phyloP scores from a whole-genome alignment of 805 yeast genomes.

The Candida ovalis region DNA sequence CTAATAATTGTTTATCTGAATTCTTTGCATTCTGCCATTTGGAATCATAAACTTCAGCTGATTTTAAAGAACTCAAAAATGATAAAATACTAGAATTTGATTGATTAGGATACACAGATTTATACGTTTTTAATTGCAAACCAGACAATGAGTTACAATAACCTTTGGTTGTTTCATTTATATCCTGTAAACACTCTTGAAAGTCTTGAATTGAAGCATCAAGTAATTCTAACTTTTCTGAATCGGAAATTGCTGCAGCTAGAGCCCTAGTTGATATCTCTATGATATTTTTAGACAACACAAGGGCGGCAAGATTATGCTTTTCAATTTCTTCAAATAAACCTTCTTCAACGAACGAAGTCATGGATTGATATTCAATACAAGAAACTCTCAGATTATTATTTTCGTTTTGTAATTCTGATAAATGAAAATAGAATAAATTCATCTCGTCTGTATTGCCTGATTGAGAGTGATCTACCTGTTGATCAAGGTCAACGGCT shows the following conservation, averaged over 20 bases:
- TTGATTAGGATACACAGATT: neutral
- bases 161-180: neutral
- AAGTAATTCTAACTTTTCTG: neutral
- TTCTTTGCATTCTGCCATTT: neutral
- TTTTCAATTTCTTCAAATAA: neutral
- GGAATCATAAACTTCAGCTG: neutral
- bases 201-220: neutral
- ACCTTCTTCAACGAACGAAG: neutral
- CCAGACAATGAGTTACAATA: neutral
- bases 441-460: neutral
- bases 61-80: neutral
- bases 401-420: neutral
- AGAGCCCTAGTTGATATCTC: neutral
- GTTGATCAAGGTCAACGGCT: neutral
- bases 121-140: neutral
- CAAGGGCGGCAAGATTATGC: neutral
- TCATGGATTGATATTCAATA: neutral
- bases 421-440: neutral
- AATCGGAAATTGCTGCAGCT: neutral
- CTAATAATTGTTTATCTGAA: neutral
- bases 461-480: neutral
- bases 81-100: neutral
- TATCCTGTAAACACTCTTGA: neutral
- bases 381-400: neutral
- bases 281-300: neutral